Conservation (phyloP, 2,329 filamentous ascomycete species). For the Periconia sp. region DNA sequence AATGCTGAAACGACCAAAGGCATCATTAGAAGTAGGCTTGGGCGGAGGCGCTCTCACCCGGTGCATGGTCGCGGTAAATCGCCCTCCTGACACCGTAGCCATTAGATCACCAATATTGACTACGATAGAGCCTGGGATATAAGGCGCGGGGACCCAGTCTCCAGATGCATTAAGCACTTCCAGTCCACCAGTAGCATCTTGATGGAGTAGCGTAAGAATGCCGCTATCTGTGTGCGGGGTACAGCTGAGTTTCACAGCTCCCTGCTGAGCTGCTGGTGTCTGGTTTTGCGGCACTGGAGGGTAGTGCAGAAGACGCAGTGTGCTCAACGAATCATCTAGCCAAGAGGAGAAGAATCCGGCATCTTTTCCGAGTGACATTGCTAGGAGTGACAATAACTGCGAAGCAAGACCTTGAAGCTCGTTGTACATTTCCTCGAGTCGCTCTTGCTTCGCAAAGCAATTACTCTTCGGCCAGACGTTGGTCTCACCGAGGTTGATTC, state of each 20-base stretch:
- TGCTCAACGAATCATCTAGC: conserved; percentile 50
- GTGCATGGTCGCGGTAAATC: conserved; percentile 55
- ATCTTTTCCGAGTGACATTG: conserved; percentile 47
- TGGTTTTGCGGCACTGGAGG: conserved; percentile 35
- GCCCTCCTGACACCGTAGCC: conserved; percentile 48
- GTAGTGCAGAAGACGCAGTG: conserved; percentile 54
- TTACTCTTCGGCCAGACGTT: conserved; percentile 48
- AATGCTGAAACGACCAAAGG: conserved; percentile 48
- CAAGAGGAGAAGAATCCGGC: conserved; percentile 50
- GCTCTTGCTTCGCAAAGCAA: conserved; percentile 21
- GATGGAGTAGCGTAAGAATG: conserved; percentile 56
- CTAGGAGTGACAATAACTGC: conserved; percentile 48
- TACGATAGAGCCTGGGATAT: conserved; percentile 49
- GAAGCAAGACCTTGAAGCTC: conserved; percentile 50
- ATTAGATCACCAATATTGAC: conserved; percentile 56
- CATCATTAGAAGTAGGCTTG: conserved; percentile 24
- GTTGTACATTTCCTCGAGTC: conserved; percentile 46
- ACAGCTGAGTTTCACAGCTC: conserved; percentile 37
- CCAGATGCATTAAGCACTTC: conserved; percentile 53
- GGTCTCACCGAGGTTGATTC: conserved; percentile 49
- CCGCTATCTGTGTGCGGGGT: conserved; percentile 53
- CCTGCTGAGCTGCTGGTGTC: conserved; percentile 9
- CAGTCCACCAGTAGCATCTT: conserved; percentile 55
- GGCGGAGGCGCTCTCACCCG: conserved; percentile 41
- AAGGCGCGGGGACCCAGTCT: conserved; percentile 51